These are phyloP conservation scores for Phyllosticta citriasiana DNA, from an alignment of 2,329 filamentous ascomycete genomes.

Conservation along the genomic window DNA sequence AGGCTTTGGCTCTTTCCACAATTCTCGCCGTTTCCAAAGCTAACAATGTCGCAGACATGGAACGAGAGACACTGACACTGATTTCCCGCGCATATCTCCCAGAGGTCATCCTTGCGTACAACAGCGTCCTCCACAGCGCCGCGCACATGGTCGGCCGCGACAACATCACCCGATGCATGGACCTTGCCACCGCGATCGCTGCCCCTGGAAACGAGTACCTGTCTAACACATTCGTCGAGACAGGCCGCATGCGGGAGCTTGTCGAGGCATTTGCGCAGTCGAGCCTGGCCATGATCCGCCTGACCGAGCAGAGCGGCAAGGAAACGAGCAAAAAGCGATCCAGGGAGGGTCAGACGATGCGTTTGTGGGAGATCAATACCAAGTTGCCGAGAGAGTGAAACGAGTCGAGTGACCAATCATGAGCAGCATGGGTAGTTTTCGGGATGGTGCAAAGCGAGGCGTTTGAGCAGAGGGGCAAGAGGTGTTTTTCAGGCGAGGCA, in stretches of 20 bases:
- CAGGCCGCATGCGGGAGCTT: constrained; percentile 35
- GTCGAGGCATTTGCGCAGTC: constrained; percentile 58
- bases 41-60: constrained; percentile 32
- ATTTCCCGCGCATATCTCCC: constrained; percentile 75
- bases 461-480: neutral
- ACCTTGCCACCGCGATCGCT: constrained; percentile 67
- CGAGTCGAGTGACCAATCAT: neutral
- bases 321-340: constrained; percentile 6
- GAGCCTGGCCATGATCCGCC: constrained; percentile 56
- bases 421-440: neutral
- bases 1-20: neutral
- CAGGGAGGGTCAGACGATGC: constrained; percentile 6
- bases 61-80: constrained; percentile 50
- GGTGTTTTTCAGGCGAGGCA: neutral
- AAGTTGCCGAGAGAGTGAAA: neutral
- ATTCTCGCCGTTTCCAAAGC: neutral
- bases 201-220: constrained; percentile 23
- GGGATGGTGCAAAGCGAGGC: neutral
- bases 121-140: constrained; percentile 69
- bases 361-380: constrained; percentile 3
- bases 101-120: constrained; percentile 74
- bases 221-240: constrained; percentile 27
- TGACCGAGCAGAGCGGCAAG: constrained; percentile 4
- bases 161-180: constrained; percentile 74
- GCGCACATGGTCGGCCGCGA: constrained; percentile 66